Percentiles rank a stretch among this genome's conserved stretches.
Evolutionary conservation across 2,329 filamentous ascomycete genomes (phyloP).

Genomic region (Penicillium brevicompactum): DNA sequence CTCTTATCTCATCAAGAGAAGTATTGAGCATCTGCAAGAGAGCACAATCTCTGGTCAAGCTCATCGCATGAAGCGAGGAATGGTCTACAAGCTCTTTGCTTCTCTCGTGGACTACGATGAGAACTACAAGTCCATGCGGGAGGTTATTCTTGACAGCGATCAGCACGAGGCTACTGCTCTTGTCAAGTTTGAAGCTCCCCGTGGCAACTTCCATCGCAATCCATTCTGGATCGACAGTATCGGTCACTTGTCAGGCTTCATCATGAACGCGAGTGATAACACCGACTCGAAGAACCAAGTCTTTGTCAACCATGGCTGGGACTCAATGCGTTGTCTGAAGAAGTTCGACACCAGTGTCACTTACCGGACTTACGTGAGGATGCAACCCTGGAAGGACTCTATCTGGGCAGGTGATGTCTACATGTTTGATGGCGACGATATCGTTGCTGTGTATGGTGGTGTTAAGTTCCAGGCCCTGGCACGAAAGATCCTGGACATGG

Average conservation of each 20-base stretch:
- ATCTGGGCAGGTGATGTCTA: slow-evolving; percentile 63
- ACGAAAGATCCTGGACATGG: slow-evolving; percentile 44
- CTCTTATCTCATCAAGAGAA: slow-evolving; percentile 68
- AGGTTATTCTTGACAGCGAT: slow-evolving; percentile 60
- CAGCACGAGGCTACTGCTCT: slow-evolving; percentile 58
- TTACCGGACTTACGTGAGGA: slow-evolving; percentile 64
- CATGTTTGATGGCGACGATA: slow-evolving; percentile 61
- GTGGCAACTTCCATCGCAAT: slow-evolving; percentile 59
- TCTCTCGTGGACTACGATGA: slow-evolving; percentile 59
- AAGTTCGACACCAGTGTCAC: slow-evolving; percentile 54
- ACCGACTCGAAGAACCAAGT: slow-evolving; percentile 62
- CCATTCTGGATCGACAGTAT: slow-evolving; percentile 63
- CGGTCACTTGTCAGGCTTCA: slow-evolving; percentile 61
- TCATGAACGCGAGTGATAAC: slow-evolving; percentile 61
- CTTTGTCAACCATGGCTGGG: slow-evolving; percentile 65
- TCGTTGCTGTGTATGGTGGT: slow-evolving; percentile 54
- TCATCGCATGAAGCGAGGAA: slow-evolving; percentile 71
- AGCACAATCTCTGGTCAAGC: slow-evolving; percentile 67
- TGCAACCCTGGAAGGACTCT: slow-evolving; percentile 56
- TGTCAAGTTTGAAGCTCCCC: slow-evolving; percentile 58
- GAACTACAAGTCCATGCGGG: slow-evolving; percentile 60
- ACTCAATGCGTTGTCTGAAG: slow-evolving; percentile 59
- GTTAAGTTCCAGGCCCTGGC: slow-evolving; percentile 53
- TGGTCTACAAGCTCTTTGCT: slow-evolving; percentile 75
- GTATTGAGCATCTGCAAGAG: slow-evolving; percentile 60